Evolutionary conservation across 1,284 basidiomycete genomes (phyloP).

Genomic region (Rhizoctonia solani): DNA sequence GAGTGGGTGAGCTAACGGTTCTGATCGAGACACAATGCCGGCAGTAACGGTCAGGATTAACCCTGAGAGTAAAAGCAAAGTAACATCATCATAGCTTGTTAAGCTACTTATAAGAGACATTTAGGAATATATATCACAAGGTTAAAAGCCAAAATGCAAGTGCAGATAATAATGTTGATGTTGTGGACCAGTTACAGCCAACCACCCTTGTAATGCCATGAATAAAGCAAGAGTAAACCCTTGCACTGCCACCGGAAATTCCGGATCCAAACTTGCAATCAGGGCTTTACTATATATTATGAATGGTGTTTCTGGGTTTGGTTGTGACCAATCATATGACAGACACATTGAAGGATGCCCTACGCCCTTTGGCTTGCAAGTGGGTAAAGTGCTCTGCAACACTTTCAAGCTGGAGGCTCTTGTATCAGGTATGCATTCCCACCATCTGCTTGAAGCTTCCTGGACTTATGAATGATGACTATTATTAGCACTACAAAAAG

Average conservation of each 20-base stretch:
- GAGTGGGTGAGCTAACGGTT: conserved; percentile 77
- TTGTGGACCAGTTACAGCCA: neutral
- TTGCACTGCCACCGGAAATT: conserved; percentile 3
- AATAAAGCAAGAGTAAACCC: neutral
- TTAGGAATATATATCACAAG: neutral
- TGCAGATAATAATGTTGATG: neutral
- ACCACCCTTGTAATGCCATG: neutral
- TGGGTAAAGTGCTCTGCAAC: conserved; percentile 1
- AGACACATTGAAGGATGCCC: neutral
- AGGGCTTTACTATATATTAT: neutral
- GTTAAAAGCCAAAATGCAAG: neutral
- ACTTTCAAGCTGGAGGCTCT: conserved; percentile 8
- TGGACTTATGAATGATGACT: neutral
- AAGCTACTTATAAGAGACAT: conserved; percentile 24
- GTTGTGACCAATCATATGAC: neutral
- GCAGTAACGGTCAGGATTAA: conserved; percentile 30
- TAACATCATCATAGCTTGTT: conserved; percentile 30
- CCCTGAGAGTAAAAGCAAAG: conserved; percentile 26
- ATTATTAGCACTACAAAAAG: conserved; percentile 8
- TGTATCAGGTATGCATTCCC: neutral
- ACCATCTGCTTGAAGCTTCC: neutral
- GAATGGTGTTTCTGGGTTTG: neutral
- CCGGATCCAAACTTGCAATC: neutral
- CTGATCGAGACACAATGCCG: conserved; percentile 34
- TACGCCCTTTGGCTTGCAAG: conserved; percentile 7